Evolutionary conservation across 306 rosid species (phyloP).

Genomic region (Crotalaria pallida): DNA sequence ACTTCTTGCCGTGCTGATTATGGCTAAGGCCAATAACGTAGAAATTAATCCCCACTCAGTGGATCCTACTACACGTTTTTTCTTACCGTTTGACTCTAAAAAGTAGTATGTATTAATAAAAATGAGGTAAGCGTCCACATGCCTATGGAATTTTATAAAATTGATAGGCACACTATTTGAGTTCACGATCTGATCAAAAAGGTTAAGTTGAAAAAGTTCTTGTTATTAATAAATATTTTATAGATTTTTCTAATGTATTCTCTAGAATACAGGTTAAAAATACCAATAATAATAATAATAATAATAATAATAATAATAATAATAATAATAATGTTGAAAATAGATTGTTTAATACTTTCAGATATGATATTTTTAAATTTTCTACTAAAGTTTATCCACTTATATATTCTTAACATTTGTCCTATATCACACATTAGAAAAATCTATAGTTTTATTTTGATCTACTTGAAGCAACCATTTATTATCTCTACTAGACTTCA

Average conservation of each 20-base stretch:
- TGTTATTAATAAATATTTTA: background rate
- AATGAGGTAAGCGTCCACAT: conserved; percentile 26
- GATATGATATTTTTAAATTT: no score
- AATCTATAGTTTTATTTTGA: conserved; percentile 17
- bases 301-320: no score
- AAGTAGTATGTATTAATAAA: conserved; percentile 6
- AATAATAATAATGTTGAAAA: no score
- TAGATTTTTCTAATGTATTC: no score
- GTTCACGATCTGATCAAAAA: background rate
- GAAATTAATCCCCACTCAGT: background rate
- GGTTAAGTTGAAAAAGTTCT: conserved; percentile 18
- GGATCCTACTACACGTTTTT: conserved; percentile 22
- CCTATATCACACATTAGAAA: no score
- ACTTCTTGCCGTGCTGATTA: conserved; percentile 26
- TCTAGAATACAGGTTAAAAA: no score
- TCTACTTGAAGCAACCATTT: conserved; percentile 23
- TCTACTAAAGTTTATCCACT: no score
- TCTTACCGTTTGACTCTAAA: conserved; percentile 10
- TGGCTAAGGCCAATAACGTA: conserved; percentile 16
- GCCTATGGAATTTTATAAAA: background rate
- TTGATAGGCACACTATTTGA: background rate
- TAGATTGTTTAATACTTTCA: no score
- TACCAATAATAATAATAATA: no score
- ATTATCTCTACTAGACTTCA: background rate
- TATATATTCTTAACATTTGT: no score